A percentile compares a stretch with the other conserved stretches of the same genome.
phyloP scores from a whole-genome alignment of 805 yeast species.

The Starmera dryadoides region DNA sequence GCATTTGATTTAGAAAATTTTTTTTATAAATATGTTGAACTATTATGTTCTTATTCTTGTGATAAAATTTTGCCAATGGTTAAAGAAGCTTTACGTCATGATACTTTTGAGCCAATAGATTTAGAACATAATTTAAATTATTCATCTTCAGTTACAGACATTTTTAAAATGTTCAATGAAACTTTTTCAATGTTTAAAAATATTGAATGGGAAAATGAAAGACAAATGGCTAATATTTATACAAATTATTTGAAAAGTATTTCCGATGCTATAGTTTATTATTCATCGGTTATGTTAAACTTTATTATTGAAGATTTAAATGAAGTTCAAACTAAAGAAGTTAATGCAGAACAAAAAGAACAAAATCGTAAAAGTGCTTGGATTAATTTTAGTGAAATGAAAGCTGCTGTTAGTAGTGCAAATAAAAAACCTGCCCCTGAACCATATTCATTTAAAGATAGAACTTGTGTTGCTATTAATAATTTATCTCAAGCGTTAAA shows the following conservation, averaged over 20 bases:
- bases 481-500: constrained; percentile 48
- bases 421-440: constrained; percentile 32
- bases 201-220: constrained; percentile 59
- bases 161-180: constrained; percentile 56
- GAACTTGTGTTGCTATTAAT: constrained; percentile 72
- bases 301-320: constrained; percentile 35
- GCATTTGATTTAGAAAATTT: constrained; percentile 49
- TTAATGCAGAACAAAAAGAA: constrained; percentile 12
- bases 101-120: constrained; percentile 48
- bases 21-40: constrained; percentile 39
- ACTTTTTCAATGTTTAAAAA: constrained; percentile 48
- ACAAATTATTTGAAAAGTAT: constrained; percentile 57
- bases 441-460: constrained; percentile 50
- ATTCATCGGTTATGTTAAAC: constrained; percentile 31
- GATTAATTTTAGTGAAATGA: constrained; percentile 43
- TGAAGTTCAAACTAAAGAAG: constrained; percentile 14
- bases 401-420: constrained; percentile 37
- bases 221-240: constrained; percentile 54
- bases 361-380: constrained; percentile 30
- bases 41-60: constrained; percentile 36
- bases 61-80: constrained; percentile 40
- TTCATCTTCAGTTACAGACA: constrained; percentile 61
- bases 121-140: constrained; percentile 30
- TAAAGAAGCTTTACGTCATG: constrained; percentile 48
- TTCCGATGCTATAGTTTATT: constrained; percentile 49